Conservation (phyloP, 257 asterid genomes). For the Penstemon newberryi region DNA sequence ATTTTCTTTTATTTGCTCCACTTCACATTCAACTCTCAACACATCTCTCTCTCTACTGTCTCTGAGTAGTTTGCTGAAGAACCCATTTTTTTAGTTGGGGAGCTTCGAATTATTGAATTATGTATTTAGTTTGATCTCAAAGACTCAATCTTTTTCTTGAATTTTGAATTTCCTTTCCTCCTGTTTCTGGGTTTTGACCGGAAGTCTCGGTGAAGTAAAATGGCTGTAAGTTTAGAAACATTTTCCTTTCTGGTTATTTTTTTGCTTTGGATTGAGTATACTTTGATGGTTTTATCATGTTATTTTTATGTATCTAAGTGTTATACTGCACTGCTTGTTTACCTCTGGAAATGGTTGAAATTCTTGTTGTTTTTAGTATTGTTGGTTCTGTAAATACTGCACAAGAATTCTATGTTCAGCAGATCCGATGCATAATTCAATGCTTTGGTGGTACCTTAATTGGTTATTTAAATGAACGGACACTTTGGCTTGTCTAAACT, state of each 20-base stretch:
- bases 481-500: neutral
- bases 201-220: constrained; percentile 15
- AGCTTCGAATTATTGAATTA: neutral
- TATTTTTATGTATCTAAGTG: neutral
- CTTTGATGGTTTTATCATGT: neutral
- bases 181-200: constrained; percentile 25
- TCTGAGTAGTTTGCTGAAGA: constrained; percentile 14
- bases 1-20: neutral
- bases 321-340: neutral
- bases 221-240: constrained; percentile 42
- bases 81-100: constrained; percentile 22
- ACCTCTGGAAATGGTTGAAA: too few relatives aligned
- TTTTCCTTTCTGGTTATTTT: neutral
- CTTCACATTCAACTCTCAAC: constrained; percentile 1
- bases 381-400: too few relatives aligned
- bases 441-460: too few relatives aligned
- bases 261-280: neutral
- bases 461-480: too few relatives aligned
- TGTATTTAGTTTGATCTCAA: neutral
- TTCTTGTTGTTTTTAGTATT: too few relatives aligned
- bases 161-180: constrained; percentile 7
- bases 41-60: constrained; percentile 13
- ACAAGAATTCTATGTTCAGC: too few relatives aligned
- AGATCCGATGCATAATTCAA: too few relatives aligned
- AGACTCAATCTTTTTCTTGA: constrained; percentile 5